Conservation (phyloP, 129 eudicot species). For the Ambrosia artemisiifolia region DNA sequence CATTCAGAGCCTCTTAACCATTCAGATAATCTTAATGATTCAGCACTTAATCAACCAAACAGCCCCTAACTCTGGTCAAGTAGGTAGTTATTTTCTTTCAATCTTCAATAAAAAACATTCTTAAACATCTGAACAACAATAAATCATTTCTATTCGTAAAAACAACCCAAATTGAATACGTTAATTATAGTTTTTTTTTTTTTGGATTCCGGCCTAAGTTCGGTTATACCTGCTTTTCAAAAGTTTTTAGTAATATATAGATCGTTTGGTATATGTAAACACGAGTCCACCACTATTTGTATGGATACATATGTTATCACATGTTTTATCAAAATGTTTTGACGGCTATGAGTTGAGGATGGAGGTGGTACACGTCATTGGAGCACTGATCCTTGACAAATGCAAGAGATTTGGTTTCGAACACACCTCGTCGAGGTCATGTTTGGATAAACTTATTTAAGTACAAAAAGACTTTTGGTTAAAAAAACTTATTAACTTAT, state of each 20-base stretch:
- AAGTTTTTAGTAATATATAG: not conserved
- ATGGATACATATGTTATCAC: not conserved
- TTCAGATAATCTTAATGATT: too few species aligned
- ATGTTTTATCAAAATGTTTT: not conserved
- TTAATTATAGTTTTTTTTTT: not conserved
- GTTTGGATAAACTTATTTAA: too few species aligned
- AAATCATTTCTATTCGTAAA: not conserved
- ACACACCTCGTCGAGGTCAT: not conserved
- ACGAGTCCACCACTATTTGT: not conserved
- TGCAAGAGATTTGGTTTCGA: not conserved
- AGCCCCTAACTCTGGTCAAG: not conserved
- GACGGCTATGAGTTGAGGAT: not conserved
- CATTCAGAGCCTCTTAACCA: too few species aligned
- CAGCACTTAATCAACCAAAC: too few species aligned
- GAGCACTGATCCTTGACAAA: not conserved
- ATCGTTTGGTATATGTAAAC: not conserved
- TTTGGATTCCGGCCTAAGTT: not conserved
- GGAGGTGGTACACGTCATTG: slow-evolving; percentile 1
- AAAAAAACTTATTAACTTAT: too few species aligned
- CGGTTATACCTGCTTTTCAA: not conserved
- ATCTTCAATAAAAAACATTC: not conserved
- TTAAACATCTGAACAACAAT: not conserved
- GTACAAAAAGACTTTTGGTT: too few species aligned
- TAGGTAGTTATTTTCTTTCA: not conserved
- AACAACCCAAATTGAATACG: too few species aligned